A percentile compares a stretch with the other conserved stretches of the same genome.
Conservation (phyloP, 495 filamentous ascomycete species). For the Xylaria scruposa region DNA sequence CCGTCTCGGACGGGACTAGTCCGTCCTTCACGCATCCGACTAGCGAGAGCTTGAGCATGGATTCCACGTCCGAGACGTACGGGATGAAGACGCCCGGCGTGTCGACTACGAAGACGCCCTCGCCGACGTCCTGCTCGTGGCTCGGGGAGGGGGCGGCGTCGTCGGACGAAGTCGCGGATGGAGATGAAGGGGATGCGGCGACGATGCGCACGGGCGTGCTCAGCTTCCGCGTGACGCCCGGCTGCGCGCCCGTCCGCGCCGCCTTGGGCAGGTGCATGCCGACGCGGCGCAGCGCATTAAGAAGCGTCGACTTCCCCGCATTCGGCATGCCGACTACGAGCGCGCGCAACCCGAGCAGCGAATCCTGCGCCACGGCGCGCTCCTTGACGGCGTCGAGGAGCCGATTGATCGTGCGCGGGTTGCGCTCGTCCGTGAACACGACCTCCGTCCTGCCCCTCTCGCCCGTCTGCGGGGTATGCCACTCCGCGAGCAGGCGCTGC, state of each 20-base stretch:
- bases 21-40: slow-evolving; percentile 92
- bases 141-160: slow-evolving; percentile 35
- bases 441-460: slow-evolving; percentile 36
- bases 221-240: slow-evolving; percentile 89
- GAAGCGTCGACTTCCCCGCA: slow-evolving; percentile 87
- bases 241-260: slow-evolving; percentile 81
- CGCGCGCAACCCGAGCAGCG: slow-evolving; percentile 68
- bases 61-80: slow-evolving; percentile 80
- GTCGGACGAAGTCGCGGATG: background rate
- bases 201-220: slow-evolving; percentile 80
- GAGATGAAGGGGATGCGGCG: slow-evolving; percentile 6
- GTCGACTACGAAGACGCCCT: slow-evolving; percentile 57
- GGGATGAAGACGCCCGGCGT: slow-evolving; percentile 88
- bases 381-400: slow-evolving; percentile 45
- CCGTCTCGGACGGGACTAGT: slow-evolving; percentile 71
- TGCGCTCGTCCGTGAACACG: slow-evolving; percentile 49
- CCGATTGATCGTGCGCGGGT: slow-evolving; percentile 40
- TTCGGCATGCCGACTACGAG: slow-evolving; percentile 98
- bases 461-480: slow-evolving; percentile 42
- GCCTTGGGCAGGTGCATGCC: slow-evolving; percentile 71
- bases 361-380: slow-evolving; percentile 40
- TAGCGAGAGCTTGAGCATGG: slow-evolving; percentile 91
- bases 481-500: slow-evolving; percentile 48
- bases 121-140: slow-evolving; percentile 47
- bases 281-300: slow-evolving; percentile 79